phyloP scores from a whole-genome alignment of 768 basidiomycete genomes.

The Leucocoprinus sp. region DNA sequence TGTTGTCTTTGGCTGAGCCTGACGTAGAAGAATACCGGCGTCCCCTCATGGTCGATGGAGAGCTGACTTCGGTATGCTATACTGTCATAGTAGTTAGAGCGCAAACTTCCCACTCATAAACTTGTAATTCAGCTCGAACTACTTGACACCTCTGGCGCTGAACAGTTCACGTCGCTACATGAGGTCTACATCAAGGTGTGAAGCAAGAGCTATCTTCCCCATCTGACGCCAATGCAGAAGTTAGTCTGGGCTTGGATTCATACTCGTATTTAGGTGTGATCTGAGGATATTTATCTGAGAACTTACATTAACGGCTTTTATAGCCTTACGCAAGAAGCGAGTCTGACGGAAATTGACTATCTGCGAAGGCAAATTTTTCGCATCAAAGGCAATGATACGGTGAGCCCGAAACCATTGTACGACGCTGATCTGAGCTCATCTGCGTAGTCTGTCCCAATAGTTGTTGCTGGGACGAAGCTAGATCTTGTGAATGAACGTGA shows the following conservation, averaged over 20 bases:
- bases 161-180: slow-evolving; percentile 75
- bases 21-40: slow-evolving; percentile 63
- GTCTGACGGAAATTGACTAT: slow-evolving; percentile 70
- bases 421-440: too few relatives aligned
- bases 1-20: slow-evolving; percentile 12
- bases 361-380: slow-evolving; percentile 77
- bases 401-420: slow-evolving; percentile 26
- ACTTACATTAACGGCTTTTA: neutral
- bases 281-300: neutral
- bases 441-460: slow-evolving; percentile 60
- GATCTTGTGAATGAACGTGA: slow-evolving; percentile 79
- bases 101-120: neutral
- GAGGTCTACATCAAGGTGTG: slow-evolving; percentile 75
- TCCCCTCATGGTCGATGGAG: slow-evolving; percentile 56
- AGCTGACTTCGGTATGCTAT: slow-evolving; percentile 47
- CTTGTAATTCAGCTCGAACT: slow-evolving; percentile 54
- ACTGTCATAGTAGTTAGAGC: neutral
- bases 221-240: neutral
- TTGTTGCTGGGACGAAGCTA: slow-evolving; percentile 80
- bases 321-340: slow-evolving; percentile 77
- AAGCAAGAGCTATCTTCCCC: neutral
- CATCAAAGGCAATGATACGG: slow-evolving; percentile 64
- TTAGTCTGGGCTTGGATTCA: slow-evolving; percentile 66
- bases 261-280: slow-evolving; percentile 70
- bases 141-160: slow-evolving; percentile 79